phyloP scores from a whole-genome alignment of 805 yeast genomes.

The Nakazawaea wyomingensis region DNA sequence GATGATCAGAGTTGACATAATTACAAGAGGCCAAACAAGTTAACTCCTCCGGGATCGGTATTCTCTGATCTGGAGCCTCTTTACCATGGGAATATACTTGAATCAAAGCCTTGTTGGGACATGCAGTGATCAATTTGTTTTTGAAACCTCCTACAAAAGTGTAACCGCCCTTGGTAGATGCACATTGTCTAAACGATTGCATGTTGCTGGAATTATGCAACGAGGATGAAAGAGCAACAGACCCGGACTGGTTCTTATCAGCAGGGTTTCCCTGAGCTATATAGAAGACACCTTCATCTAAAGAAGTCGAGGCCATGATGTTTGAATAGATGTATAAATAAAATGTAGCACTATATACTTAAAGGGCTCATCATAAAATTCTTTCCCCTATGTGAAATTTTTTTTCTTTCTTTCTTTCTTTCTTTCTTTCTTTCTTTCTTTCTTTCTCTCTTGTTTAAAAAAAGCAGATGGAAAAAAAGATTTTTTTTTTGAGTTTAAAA shows the following conservation, averaged over 20 bases:
- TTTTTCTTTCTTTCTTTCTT: slow-evolving; percentile 21
- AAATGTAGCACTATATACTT: no score
- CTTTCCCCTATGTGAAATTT: slow-evolving; percentile 40
- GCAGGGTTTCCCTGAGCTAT: slow-evolving; percentile 33
- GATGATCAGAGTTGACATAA: slow-evolving; percentile 19
- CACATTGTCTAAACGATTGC: slow-evolving; percentile 49
- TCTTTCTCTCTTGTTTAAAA: no score
- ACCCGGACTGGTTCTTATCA: slow-evolving; percentile 17
- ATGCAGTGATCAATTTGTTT: slow-evolving; percentile 56
- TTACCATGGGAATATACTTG: slow-evolving; percentile 69
- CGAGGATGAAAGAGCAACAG: slow-evolving; percentile 32
- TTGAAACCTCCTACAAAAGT: slow-evolving; percentile 41
- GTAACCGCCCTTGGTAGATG: slow-evolving; percentile 36
- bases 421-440: no score
- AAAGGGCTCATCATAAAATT: no score
- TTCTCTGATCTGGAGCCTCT: slow-evolving; percentile 67
- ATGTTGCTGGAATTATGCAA: slow-evolving; percentile 42
- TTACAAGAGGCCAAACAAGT: slow-evolving; percentile 46
- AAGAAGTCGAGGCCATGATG: slow-evolving; percentile 20
- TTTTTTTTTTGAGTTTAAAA: no score
- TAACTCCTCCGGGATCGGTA: slow-evolving; percentile 81
- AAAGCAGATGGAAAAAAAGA: no score
- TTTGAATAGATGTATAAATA: slow-evolving; percentile 11
- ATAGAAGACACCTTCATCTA: slow-evolving; percentile 38
- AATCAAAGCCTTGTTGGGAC: slow-evolving; percentile 66